Evolutionary conservation across 257 asterid genomes (phyloP).

Genomic region (Ligustrum vulgare): DNA sequence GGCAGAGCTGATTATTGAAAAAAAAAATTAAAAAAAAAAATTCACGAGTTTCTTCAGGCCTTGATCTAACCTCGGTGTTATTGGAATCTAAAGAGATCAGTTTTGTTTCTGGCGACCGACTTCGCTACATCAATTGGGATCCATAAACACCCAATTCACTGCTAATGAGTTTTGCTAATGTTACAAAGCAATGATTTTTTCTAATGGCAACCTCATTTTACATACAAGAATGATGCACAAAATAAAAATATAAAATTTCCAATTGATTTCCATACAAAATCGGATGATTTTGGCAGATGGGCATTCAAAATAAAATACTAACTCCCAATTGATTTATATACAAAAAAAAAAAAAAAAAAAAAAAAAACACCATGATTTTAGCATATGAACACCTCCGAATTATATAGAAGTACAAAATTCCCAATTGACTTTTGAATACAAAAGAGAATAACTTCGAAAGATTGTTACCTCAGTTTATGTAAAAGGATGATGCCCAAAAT

Average conservation of each 20-base stretch:
- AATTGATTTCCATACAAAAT: neutral
- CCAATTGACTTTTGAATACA: constrained; percentile 23
- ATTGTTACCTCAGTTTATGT: neutral
- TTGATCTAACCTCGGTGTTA: neutral
- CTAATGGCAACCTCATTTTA: constrained; percentile 25
- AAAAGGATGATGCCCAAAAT: neutral
- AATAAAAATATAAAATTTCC: neutral
- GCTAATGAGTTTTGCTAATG: neutral
- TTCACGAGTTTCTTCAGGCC: neutral
- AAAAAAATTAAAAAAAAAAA: neutral
- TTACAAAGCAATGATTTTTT: neutral
- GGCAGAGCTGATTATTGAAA: constrained; percentile 42
- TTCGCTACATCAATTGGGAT: neutral
- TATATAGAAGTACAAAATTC: neutral
- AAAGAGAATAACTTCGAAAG: neutral
- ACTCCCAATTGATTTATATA: neutral
- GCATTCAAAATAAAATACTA: neutral
- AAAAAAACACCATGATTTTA: constrained; percentile 1
- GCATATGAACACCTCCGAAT: constrained; percentile 19
- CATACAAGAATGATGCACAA: neutral
- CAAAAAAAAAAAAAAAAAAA: neutral
- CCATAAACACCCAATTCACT: neutral
- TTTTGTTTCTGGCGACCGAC: neutral
- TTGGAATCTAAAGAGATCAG: neutral
- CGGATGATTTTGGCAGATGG: neutral